These are phyloP conservation scores for Pythium oligandrum DNA, from an alignment of 352 stramenopile species.

Conservation along the genomic window DNA sequence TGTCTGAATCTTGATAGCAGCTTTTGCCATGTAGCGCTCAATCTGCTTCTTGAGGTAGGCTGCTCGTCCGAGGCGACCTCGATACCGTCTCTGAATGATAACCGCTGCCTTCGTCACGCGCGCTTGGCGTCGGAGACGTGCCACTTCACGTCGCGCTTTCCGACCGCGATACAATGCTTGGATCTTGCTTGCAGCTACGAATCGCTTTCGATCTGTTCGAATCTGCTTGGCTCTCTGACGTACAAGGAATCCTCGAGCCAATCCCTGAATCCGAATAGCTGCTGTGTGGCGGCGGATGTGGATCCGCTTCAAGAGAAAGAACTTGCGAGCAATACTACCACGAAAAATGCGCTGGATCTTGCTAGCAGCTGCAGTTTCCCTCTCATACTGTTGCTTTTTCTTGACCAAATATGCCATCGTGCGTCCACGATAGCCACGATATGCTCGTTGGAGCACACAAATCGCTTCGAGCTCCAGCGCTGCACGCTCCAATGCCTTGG, in stretches of 20 bases:
- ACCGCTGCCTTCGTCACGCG: slow-evolving; percentile 38
- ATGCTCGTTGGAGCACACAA: slow-evolving; percentile 53
- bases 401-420: slow-evolving; percentile 43
- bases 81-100: slow-evolving; percentile 66
- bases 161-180: slow-evolving; percentile 58
- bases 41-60: slow-evolving; percentile 57
- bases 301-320: slow-evolving; percentile 52
- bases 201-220: slow-evolving; percentile 17
- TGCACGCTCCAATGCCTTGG: slow-evolving; percentile 47
- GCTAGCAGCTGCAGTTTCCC: slow-evolving; percentile 33
- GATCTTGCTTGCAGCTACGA: slow-evolving; percentile 42
- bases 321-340: slow-evolving; percentile 49
- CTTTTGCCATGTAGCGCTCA: slow-evolving; percentile 36
- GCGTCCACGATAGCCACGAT: slow-evolving; percentile 39
- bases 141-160: slow-evolving; percentile 34
- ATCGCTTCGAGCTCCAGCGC: slow-evolving; percentile 46
- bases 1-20: slow-evolving; percentile 52
- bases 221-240: slow-evolving; percentile 20
- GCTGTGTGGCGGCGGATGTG: slow-evolving; percentile 34
- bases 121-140: slow-evolving; percentile 13
- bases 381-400: slow-evolving; percentile 31
- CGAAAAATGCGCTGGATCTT: slow-evolving; percentile 65
- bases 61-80: slow-evolving; percentile 56
- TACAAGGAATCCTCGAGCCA: slow-evolving; percentile 35
- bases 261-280: slow-evolving; percentile 47